Percentiles rank a stretch among this genome's conserved stretches.
These are phyloP conservation scores for Fusarium tanahbumbuense DNA, from an alignment of 2,329 filamentous ascomycete genomes.

Conservation along the genomic window DNA sequence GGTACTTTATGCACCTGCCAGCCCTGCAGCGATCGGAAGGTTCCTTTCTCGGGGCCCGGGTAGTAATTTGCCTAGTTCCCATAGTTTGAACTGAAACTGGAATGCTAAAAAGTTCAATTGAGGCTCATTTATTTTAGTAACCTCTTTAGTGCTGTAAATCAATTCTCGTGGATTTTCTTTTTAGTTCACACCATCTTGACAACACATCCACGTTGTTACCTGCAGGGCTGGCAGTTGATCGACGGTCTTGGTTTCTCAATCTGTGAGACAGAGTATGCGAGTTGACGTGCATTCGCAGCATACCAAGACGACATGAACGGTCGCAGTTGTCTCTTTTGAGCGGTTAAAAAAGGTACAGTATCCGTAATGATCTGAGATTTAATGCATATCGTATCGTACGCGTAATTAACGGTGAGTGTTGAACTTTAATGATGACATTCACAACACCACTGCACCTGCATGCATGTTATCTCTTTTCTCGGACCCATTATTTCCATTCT, in stretches of 20 bases:
- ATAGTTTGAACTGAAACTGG: conserved; percentile 7
- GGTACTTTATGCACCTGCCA: conserved; percentile 19
- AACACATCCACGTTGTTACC: conserved; percentile 14
- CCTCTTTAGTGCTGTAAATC: background rate
- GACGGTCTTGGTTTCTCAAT: conserved; percentile 20
- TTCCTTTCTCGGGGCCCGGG: conserved; percentile 1
- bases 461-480: conserved; percentile 7
- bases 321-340: conserved; percentile 9
- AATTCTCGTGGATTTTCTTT: background rate
- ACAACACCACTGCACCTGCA: conserved; percentile 1
- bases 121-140: conserved; percentile 5
- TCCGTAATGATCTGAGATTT: background rate
- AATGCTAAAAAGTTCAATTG: background rate
- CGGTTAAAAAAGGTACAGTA: background rate
- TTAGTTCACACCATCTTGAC: conserved; percentile 17
- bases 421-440: background rate
- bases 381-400: conserved; percentile 25
- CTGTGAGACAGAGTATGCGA: conserved; percentile 18
- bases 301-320: background rate
- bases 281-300: conserved; percentile 36
- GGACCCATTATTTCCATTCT: conserved; percentile 10
- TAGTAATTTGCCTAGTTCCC: conserved; percentile 7
- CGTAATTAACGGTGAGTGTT: conserved; percentile 27
- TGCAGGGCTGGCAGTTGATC: conserved; percentile 42
- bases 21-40: conserved; percentile 39